Percentiles rank a stretch among this genome's conserved stretches.
Conservation (phyloP, 306 rosid species). For the Purshia tridentata region DNA sequence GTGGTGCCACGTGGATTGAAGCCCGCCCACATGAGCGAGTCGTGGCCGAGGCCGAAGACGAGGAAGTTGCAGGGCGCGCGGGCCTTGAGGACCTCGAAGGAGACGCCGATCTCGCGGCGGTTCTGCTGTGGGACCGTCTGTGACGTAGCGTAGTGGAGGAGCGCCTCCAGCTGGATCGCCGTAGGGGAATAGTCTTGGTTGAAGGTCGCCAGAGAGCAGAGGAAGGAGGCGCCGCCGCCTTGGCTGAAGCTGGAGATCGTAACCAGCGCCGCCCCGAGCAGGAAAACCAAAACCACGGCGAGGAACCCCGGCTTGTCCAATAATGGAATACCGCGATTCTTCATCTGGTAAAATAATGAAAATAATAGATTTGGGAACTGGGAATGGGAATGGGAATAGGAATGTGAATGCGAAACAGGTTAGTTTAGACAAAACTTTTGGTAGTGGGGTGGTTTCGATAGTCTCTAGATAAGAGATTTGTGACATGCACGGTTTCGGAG, state of each 20-base stretch:
- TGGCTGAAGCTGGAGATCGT: conserved; percentile 32
- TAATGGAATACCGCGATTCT: conserved; percentile 22
- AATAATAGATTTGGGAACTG: too few relatives aligned
- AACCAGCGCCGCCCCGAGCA: conserved; percentile 47
- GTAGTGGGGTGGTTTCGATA: too few relatives aligned
- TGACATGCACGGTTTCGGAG: too few relatives aligned
- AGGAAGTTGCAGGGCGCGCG: conserved; percentile 65
- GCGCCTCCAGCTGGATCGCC: conserved; percentile 51
- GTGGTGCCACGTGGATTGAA: conserved; percentile 78
- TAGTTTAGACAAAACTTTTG: too few relatives aligned
- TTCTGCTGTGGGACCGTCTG: conserved; percentile 68
- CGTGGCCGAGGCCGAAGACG: conserved; percentile 85
- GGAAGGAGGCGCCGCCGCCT: conserved; percentile 22
- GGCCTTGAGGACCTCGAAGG: conserved; percentile 59
- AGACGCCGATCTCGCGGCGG: conserved; percentile 54
- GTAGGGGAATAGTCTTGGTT: conserved; percentile 21
- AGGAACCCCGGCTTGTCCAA: conserved; percentile 44
- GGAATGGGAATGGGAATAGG: too few relatives aligned
- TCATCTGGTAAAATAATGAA: conserved; percentile 21
- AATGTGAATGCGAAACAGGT: too few relatives aligned
- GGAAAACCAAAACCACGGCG: conserved; percentile 35
- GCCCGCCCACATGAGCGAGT: conserved; percentile 94
- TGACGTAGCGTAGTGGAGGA: conserved; percentile 92
- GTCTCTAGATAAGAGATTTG: too few relatives aligned
- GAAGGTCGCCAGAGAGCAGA: conserved; percentile 39